Evolutionary conservation across 176 grass and related monocot genomes (phyloP).

Genomic region (Juncus inflexus): DNA sequence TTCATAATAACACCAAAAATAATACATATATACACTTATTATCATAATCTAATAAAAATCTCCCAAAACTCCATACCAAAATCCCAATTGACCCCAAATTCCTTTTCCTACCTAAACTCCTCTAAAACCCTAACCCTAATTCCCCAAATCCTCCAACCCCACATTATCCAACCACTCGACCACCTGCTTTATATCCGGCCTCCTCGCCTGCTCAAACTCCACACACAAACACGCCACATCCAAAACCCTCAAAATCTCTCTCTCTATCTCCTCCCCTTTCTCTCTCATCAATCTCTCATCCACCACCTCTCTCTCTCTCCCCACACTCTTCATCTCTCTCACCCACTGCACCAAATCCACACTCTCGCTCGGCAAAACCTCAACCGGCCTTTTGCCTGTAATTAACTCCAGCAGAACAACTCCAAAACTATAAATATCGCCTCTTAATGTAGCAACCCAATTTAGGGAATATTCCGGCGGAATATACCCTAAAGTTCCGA

Average conservation of each 20-base stretch:
- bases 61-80: too few species aligned
- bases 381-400: constrained; percentile 69
- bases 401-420: constrained; percentile 84
- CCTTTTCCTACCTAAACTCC: not conserved
- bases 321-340: constrained; percentile 39
- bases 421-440: constrained; percentile 88
- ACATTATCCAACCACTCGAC: constrained; percentile 46
- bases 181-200: constrained; percentile 68
- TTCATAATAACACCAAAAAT: too few species aligned
- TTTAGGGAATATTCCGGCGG: constrained; percentile 82
- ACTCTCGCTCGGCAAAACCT: constrained; percentile 43
- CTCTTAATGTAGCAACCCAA: constrained; percentile 70
- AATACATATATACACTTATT: too few species aligned
- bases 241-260: constrained; percentile 64
- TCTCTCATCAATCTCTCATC: constrained; percentile 41
- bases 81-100: not conserved
- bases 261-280: constrained; percentile 55
- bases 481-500: constrained; percentile 91
- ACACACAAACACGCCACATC: constrained; percentile 69
- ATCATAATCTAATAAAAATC: too few species aligned
- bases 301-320: constrained; percentile 49
- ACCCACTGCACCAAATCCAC: constrained; percentile 80
- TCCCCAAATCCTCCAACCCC: not conserved
- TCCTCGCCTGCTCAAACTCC: constrained; percentile 49
- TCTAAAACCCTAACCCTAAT: constrained; percentile 16